These are phyloP conservation scores for Biancaea sappan DNA, from an alignment of 306 rosid species.

Conservation along the genomic window DNA sequence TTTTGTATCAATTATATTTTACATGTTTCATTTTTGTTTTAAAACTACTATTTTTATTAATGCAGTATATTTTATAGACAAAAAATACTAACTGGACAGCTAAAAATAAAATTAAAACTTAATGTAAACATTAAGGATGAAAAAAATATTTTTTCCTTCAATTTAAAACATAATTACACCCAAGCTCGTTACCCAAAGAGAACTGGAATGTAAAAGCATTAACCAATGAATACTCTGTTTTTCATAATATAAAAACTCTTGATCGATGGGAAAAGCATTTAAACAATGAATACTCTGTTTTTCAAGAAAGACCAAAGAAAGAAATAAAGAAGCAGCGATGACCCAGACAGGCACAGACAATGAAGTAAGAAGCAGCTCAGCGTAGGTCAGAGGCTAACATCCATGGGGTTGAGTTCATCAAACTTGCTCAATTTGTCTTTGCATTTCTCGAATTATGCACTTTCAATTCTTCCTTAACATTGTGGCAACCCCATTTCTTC, in stretches of 20 bases:
- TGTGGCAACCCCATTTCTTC: conserved; percentile 28
- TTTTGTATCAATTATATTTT: too few species aligned
- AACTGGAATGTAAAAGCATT: not conserved
- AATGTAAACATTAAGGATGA: too few species aligned
- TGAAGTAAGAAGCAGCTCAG: conserved; percentile 15
- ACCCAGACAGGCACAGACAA: conserved; percentile 33
- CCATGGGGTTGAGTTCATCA: conserved; percentile 29
- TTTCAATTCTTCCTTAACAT: conserved; percentile 41
- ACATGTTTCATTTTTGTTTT: too few species aligned
- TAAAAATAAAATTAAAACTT: too few species aligned
- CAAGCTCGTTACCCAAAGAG: not conserved
- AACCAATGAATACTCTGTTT: not conserved
- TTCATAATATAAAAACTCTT: not conserved
- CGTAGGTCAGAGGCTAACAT: conserved; percentile 47
- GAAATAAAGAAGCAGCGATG: conserved; percentile 2
- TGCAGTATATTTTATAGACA: too few species aligned
- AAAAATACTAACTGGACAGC: too few species aligned
- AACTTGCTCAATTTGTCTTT: conserved; percentile 21
- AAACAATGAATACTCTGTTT: not conserved
- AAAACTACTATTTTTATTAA: too few species aligned
- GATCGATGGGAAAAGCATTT: not conserved
- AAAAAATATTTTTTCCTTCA: too few species aligned
- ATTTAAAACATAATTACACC: not conserved
- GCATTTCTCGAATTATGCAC: conserved; percentile 26
- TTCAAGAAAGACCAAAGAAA: not conserved